Base-by-base conservation (phyloP, 805 yeast species). In the Pichia thaimueangensis region DNA sequence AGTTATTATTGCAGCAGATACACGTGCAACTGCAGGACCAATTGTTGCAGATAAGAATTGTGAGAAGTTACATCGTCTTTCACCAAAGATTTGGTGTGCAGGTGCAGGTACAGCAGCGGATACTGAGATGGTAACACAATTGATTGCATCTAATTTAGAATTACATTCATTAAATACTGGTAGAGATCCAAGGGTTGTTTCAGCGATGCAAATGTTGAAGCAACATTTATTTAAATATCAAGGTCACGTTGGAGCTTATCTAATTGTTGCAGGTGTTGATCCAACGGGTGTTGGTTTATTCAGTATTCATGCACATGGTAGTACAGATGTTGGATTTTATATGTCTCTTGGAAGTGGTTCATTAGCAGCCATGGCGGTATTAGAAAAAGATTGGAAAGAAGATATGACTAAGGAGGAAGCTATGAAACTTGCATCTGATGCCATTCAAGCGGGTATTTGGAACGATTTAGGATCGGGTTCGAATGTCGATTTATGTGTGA, bases 71-170 rank as follows among this genome's bases (percentile, higher is more conserved):
- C 97, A 91, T 67, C 70, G 94, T 53, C 73, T 89, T 51, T 76
- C 96, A 6, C 96, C 97, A 9, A 76, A 74, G 58, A 88, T 89
- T 60, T 91, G 97, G 97, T 91, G 98, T 79, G 98, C 98, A 40
- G 98, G 98, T 57, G 98, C 98, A 3, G 98, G 98, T 64, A 93
- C 98, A n/a, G 98, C 98, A 24, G 97, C 98, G 7, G 98, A 93
- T 62, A 93, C 97, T 11, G 97, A 93, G 63, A 87, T 88, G 80
- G 97, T 93, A 30, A 93, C 98, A 5, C 96, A 88, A 63, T 72
- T 93, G 58, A 88, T 88, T 53, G 78, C 87, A 29, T 86, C 96
- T 30, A 89, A 91, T 62, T 69, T 93, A 50, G 98, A 93, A 65
- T 70, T 93, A 48, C 98, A 91, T 64, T 71, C 94, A 8, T 70